Evolutionary conservation across 257 asterid genomes (phyloP).

Genomic region (Fraxinus quadrangulata): DNA sequence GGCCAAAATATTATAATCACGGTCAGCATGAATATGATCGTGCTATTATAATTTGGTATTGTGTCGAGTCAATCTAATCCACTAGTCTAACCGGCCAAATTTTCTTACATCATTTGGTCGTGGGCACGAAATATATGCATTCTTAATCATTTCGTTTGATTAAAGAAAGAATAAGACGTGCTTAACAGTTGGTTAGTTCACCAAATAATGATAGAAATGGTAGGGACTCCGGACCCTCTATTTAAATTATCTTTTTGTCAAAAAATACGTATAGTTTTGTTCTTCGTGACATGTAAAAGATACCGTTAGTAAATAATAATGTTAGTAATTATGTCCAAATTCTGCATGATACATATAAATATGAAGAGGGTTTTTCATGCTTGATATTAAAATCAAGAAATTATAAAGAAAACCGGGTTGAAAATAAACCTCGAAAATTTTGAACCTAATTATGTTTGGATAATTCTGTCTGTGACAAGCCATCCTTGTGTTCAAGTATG

Average conservation of each 20-base stretch:
- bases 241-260: not conserved
- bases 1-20: constrained; percentile 9
- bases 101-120: constrained; percentile 28
- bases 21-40: constrained; percentile 14
- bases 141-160: constrained; percentile 2
- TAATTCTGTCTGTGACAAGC: not conserved
- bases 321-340: too few species aligned
- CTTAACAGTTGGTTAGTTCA: constrained; percentile 20
- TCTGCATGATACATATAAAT: not conserved
- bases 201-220: constrained; percentile 16
- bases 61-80: constrained; percentile 27
- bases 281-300: not conserved
- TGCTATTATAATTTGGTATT: constrained; percentile 16
- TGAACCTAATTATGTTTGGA: not conserved
- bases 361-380: not conserved
- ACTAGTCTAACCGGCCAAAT: constrained; percentile 28
- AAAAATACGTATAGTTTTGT: not conserved
- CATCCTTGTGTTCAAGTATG: not conserved
- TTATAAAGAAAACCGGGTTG: not conserved
- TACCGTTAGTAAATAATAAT: too few species aligned
- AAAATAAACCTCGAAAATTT: too few species aligned
- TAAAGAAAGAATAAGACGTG: not conserved
- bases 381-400: not conserved
- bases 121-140: constrained; percentile 13
- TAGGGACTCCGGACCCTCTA: constrained; percentile 7